Conservation (phyloP, 768 basidiomycete species). For the Pulveroboletus sp. region DNA sequence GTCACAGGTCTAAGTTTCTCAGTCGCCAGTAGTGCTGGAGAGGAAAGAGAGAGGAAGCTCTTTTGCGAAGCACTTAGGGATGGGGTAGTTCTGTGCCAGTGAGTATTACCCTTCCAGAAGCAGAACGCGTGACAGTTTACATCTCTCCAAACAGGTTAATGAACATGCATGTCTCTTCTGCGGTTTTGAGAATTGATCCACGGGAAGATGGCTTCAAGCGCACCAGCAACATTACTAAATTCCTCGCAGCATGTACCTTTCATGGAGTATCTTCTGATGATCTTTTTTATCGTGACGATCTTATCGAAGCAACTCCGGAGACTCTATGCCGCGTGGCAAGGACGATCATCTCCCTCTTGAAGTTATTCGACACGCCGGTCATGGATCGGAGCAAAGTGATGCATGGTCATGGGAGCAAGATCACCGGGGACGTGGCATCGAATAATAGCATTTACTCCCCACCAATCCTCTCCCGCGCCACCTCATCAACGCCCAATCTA, state of each 20-base stretch:
- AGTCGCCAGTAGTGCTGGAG: conserved; percentile 48
- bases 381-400: conserved; percentile 44
- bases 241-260: conserved; percentile 68
- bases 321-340: conserved; percentile 66
- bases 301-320: conserved; percentile 56
- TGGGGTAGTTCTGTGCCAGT: conserved; percentile 89
- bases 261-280: conserved; percentile 61
- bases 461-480: conserved; percentile 36
- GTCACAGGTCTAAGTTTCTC: conserved; percentile 27
- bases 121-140: conserved; percentile 2
- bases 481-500: conserved; percentile 63
- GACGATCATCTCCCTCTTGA: conserved; percentile 66
- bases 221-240: conserved; percentile 70
- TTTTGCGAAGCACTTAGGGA: conserved; percentile 78
- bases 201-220: conserved; percentile 63
- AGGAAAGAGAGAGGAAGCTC: conserved; percentile 67
- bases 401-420: conserved; percentile 36
- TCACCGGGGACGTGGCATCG: conserved; percentile 17
- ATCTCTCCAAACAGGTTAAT: conserved; percentile 49
- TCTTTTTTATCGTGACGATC: conserved; percentile 63
- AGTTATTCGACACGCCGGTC: conserved; percentile 53
- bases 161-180: conserved; percentile 67
- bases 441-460: conserved; percentile 36
- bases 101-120: conserved; percentile 34
- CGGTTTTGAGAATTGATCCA: conserved; percentile 57